A percentile compares a stretch with the other conserved stretches of the same genome.
These are phyloP conservation scores for Micromonas pusilla DNA, from an alignment of 139 green algal species.

Conservation along the genomic window DNA sequence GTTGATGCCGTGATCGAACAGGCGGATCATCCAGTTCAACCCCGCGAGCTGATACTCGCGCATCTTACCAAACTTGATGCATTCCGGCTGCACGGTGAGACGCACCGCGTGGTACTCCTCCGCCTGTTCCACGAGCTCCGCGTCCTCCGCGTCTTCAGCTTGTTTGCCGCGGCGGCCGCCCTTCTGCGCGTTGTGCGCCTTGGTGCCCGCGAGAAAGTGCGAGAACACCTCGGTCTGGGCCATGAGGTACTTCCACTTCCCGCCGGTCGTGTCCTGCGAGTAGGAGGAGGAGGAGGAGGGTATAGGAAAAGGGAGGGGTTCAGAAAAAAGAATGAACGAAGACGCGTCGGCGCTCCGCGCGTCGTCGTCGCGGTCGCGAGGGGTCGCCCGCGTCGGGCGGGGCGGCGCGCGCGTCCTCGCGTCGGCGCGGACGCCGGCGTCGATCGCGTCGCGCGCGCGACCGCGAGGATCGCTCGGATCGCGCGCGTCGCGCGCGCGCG, in stretches of 20 bases:
- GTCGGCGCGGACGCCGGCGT: too few species aligned
- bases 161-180: slow-evolving; percentile 27
- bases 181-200: slow-evolving; percentile 39
- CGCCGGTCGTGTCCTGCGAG: slow-evolving; percentile 57
- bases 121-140: slow-evolving; percentile 83
- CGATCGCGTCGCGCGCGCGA: too few species aligned
- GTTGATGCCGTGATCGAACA: slow-evolving; percentile 99
- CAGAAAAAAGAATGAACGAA: neutral
- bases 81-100: slow-evolving; percentile 40
- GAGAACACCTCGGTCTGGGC: slow-evolving; percentile 97
- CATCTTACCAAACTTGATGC: slow-evolving; percentile 83
- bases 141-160: slow-evolving; percentile 88
- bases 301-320: neutral
- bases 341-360: neutral
- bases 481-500: too few species aligned
- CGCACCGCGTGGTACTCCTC: slow-evolving; percentile 47
- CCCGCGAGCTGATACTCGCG: slow-evolving; percentile 97
- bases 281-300: too few species aligned
- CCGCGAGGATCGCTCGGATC: too few species aligned
- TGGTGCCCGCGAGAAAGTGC: slow-evolving; percentile 66
- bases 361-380: too few species aligned
- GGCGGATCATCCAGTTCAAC: slow-evolving; percentile 98
- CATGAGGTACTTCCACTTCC: slow-evolving; percentile 86
- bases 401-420: too few species aligned
- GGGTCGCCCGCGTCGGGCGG: too few species aligned